These are phyloP conservation scores for Trichosporon asahii DNA, from an alignment of 1,284 basidiomycete species.

Conservation along the genomic window DNA sequence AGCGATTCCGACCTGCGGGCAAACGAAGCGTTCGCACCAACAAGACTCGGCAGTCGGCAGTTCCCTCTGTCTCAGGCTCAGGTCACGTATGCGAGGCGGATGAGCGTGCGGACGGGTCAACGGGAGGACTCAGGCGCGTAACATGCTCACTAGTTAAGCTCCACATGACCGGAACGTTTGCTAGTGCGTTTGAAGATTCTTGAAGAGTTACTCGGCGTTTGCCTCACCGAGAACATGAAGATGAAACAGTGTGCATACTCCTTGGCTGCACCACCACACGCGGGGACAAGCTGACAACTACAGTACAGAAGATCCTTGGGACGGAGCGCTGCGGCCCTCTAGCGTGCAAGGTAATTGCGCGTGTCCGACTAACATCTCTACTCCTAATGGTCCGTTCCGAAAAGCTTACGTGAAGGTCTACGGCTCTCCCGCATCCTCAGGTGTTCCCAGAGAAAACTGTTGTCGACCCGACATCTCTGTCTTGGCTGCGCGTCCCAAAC, in stretches of 20 bases:
- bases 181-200: background rate
- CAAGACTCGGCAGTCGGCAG: background rate
- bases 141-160: background rate
- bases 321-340: background rate
- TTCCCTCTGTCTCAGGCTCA: background rate
- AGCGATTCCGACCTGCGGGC: background rate
- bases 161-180: background rate
- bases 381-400: background rate
- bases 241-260: conserved; percentile 7
- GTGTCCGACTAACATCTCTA: background rate
- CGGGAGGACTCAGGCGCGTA: background rate
- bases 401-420: background rate
- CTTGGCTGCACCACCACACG: background rate
- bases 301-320: background rate
- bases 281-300: background rate
- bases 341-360: background rate
- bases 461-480: background rate
- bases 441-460: background rate
- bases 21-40: background rate
- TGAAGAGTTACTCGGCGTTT: conserved; percentile 1
- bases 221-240: background rate
- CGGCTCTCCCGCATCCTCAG: conserved; percentile 2
- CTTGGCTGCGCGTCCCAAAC: background rate
- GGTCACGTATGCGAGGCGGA: background rate
- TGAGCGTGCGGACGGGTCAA: background rate